These are phyloP conservation scores for Corynespora cassiicola DNA, from an alignment of 2,329 filamentous ascomycete species.

Conservation along the genomic window DNA sequence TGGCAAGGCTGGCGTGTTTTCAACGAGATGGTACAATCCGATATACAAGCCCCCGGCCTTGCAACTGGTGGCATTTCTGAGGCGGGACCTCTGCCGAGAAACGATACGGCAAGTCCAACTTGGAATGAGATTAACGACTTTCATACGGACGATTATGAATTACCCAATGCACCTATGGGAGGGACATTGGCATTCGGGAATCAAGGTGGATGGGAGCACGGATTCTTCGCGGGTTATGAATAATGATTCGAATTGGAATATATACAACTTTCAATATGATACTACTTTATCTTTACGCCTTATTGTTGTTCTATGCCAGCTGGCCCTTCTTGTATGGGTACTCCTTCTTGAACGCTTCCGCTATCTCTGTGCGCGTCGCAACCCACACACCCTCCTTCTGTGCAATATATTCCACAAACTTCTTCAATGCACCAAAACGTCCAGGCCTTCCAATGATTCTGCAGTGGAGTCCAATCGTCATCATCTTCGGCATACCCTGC, in stretches of 20 bases:
- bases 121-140: slow-evolving; percentile 8
- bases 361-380: slow-evolving; percentile 60
- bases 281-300: background rate
- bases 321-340: slow-evolving; percentile 57
- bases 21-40: slow-evolving; percentile 32
- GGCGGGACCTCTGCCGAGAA: slow-evolving; percentile 6
- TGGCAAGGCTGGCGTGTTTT: slow-evolving; percentile 36
- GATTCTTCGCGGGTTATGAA: slow-evolving; percentile 24
- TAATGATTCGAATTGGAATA: no score
- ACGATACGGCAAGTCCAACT: slow-evolving; percentile 3
- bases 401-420: slow-evolving; percentile 61
- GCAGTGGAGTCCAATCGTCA: slow-evolving; percentile 63
- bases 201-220: slow-evolving; percentile 18
- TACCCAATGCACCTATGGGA: slow-evolving; percentile 8
- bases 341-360: slow-evolving; percentile 55
- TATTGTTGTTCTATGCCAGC: slow-evolving; percentile 29
- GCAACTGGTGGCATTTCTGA: slow-evolving; percentile 13
- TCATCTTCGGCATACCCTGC: slow-evolving; percentile 61
- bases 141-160: slow-evolving; percentile 5
- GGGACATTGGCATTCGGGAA: slow-evolving; percentile 7
- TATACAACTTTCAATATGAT: background rate
- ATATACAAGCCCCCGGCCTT: slow-evolving; percentile 15
- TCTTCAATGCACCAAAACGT: slow-evolving; percentile 57
- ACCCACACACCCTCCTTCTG: slow-evolving; percentile 63
- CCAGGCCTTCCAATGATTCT: slow-evolving; percentile 61